Conservation (phyloP, 192 early-diverging fungal species). For the Backusella sp. region DNA sequence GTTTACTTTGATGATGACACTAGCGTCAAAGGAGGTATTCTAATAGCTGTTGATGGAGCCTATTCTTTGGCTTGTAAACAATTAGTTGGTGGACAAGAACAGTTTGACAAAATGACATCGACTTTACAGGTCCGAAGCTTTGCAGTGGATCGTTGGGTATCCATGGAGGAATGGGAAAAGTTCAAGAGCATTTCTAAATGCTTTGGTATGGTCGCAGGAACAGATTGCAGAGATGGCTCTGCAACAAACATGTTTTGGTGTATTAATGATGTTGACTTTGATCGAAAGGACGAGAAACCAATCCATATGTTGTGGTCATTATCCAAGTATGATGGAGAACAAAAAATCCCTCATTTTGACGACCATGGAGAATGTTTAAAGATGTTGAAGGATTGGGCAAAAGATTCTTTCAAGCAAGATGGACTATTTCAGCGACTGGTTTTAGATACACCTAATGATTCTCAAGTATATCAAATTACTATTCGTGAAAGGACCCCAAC, state of each 20-base stretch:
- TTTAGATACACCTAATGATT: neutral
- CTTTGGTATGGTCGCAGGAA: neutral
- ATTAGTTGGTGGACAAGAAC: neutral
- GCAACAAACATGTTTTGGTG: neutral
- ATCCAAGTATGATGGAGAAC: neutral
- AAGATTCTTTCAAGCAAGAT: neutral
- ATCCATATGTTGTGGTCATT: neutral
- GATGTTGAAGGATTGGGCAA: neutral
- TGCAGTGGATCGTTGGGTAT: neutral
- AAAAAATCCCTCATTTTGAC: neutral
- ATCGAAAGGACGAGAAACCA: neutral
- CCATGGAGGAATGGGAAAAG: neutral
- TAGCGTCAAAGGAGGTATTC: conserved; percentile 16
- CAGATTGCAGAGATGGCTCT: neutral
- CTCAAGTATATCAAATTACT: neutral
- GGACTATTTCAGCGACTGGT: neutral
- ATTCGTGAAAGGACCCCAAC: conserved; percentile 14
- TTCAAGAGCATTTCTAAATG: neutral
- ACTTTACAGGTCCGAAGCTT: neutral
- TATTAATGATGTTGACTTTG: neutral
- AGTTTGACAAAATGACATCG: neutral
- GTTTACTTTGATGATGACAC: conserved; percentile 21
- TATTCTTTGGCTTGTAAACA: conserved; percentile 23
- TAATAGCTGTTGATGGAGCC: conserved; percentile 39
- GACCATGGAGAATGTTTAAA: neutral